Percentiles rank a stretch among this genome's conserved stretches.
These are phyloP conservation scores for Pleurotus sapidus DNA, from an alignment of 768 basidiomycete species.

Conservation along the genomic window DNA sequence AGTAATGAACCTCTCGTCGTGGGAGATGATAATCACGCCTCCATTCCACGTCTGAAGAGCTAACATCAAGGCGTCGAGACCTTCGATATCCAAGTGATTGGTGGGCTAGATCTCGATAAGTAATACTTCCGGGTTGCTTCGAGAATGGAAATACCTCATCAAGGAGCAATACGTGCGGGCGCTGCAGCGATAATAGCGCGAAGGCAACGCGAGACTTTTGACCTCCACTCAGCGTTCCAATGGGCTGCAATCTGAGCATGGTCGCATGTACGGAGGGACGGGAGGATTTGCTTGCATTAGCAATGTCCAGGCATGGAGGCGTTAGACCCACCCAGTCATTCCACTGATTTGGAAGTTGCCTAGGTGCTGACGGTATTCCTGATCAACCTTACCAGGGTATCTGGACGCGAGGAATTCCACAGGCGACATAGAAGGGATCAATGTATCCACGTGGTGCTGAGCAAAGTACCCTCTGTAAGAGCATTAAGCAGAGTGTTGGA, in stretches of 20 bases:
- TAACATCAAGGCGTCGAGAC: conserved; percentile 91
- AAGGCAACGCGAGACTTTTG: conserved; percentile 97
- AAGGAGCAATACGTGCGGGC: conserved; percentile 88
- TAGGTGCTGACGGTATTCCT: conserved; percentile 93
- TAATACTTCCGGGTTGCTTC: neutral
- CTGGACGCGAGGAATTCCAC: conserved; percentile 90
- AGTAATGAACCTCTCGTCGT: conserved; percentile 95
- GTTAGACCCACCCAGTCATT: conserved; percentile 70
- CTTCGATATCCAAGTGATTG: conserved; percentile 97
- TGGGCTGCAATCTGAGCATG: conserved; percentile 66
- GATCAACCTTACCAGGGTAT: conserved; percentile 93
- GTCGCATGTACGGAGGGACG: conserved; percentile 2
- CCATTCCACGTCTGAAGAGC: conserved; percentile 83
- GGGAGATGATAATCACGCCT: conserved; percentile 89
- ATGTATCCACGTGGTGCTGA: conserved; percentile 94
- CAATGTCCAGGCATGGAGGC: neutral
- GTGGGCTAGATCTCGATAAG: conserved; percentile 57
- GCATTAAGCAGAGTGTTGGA: conserved; percentile 6
- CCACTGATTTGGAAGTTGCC: conserved; percentile 98
- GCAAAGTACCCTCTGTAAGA: conserved; percentile 80
- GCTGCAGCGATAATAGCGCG: conserved; percentile 78
- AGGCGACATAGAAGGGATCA: conserved; percentile 81
- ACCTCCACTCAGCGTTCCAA: conserved; percentile 91
- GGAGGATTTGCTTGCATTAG: neutral
- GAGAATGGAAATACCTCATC: conserved; percentile 68